Conservation (phyloP, 1,284 basidiomycete species). For the Rhodotorula sp. region DNA sequence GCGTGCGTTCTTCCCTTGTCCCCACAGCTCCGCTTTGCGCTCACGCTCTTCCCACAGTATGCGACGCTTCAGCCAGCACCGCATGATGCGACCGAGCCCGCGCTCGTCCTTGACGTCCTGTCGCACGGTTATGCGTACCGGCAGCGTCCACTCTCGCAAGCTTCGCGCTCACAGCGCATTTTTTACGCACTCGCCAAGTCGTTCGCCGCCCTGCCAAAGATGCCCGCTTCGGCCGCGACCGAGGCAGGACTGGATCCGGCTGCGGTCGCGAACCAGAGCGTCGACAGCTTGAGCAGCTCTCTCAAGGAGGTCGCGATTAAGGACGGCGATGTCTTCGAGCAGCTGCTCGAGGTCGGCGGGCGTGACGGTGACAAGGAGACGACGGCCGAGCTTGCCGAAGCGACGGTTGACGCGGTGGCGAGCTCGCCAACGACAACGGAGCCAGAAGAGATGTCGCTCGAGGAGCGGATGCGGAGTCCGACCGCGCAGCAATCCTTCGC, state of each 20-base stretch:
- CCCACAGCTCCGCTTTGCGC: no score
- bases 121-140: constrained; percentile 42
- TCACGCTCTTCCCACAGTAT: constrained; percentile 9
- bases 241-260: background rate
- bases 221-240: constrained; percentile 18
- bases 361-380: constrained; percentile 21
- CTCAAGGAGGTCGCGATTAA: constrained; percentile 1
- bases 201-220: constrained; percentile 41
- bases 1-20: constrained; percentile 18
- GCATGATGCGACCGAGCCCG: constrained; percentile 30
- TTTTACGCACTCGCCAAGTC: constrained; percentile 45
- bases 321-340: constrained; percentile 26
- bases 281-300: constrained; percentile 1
- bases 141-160: constrained; percentile 34
- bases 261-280: background rate
- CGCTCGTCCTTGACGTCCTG: constrained; percentile 37
- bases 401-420: background rate
- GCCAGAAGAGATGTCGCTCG: constrained; percentile 33
- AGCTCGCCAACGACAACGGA: constrained; percentile 1
- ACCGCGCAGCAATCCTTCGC: background rate
- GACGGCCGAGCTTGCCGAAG: constrained; percentile 17
- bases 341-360: constrained; percentile 37
- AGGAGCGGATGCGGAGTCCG: constrained; percentile 10
- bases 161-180: constrained; percentile 42
- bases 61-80: constrained; percentile 33